phyloP scores from a whole-genome alignment of 2,329 filamentous ascomycete species.

The Berkeleyomyces basicola region DNA sequence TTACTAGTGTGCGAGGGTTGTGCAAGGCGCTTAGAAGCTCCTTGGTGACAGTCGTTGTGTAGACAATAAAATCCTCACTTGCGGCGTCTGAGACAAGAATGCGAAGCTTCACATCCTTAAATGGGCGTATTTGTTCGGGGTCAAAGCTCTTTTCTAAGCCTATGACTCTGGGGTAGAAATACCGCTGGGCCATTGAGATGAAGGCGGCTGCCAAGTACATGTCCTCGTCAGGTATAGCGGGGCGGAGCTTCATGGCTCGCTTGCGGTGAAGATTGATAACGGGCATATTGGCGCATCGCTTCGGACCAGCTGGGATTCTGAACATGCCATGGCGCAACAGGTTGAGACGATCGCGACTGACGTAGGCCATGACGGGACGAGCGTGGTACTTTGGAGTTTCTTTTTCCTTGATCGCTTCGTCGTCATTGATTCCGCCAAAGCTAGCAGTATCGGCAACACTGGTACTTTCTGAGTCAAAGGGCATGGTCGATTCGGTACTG shows the following conservation, averaged over 20 bases:
- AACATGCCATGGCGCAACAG: conserved; percentile 33
- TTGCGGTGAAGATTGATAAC: conserved; percentile 31
- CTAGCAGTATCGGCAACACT: not conserved
- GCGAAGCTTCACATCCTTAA: conserved; percentile 32
- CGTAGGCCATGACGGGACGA: conserved; percentile 20
- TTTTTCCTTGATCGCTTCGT: conserved; percentile 4
- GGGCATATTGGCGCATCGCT: conserved; percentile 27
- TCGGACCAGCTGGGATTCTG: conserved; percentile 27
- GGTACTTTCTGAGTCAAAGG: conserved; percentile 6
- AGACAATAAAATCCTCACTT: conserved; percentile 35
- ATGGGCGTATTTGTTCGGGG: conserved; percentile 18
- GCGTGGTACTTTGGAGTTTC: conserved; percentile 24
- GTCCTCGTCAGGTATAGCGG: conserved; percentile 33
- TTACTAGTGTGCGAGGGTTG: conserved; percentile 20
- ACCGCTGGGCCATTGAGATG: conserved; percentile 39
- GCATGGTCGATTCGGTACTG: conserved; percentile 7
- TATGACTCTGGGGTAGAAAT: conserved; percentile 27
- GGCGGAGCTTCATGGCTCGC: conserved; percentile 31
- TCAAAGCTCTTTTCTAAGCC: conserved; percentile 15
- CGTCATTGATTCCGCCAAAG: not conserved
- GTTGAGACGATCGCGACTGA: conserved; percentile 12
- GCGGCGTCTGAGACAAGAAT: conserved; percentile 35
- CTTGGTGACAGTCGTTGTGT: conserved; percentile 32
- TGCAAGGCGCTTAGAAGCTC: conserved; percentile 35
- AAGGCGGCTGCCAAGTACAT: conserved; percentile 35